Evolutionary conservation across 495 filamentous ascomycete species (phyloP).

Genomic region (Xylaria castorea): DNA sequence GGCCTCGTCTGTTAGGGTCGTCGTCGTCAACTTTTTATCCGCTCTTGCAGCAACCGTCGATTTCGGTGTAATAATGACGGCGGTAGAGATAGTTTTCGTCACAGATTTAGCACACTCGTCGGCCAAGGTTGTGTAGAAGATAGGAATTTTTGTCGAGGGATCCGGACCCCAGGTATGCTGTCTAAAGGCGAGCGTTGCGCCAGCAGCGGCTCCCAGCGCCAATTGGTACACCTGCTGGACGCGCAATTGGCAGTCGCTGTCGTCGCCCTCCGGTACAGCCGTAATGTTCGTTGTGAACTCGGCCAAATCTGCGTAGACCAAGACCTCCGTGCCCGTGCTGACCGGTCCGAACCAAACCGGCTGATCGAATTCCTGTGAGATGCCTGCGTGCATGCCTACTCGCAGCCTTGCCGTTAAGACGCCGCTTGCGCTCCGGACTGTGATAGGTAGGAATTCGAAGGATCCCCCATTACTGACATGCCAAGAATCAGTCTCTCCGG

Average conservation of each 20-base stretch:
- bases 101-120: slow-evolving; percentile 49
- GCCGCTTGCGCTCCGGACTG: slow-evolving; percentile 47
- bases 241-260: slow-evolving; percentile 47
- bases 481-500: slow-evolving; percentile 6
- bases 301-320: slow-evolving; percentile 57
- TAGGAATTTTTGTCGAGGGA: slow-evolving; percentile 52
- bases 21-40: slow-evolving; percentile 41
- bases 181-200: slow-evolving; percentile 54
- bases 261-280: slow-evolving; percentile 35
- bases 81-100: slow-evolving; percentile 28
- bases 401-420: slow-evolving; percentile 54
- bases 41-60: slow-evolving; percentile 38
- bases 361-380: slow-evolving; percentile 39
- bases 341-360: slow-evolving; percentile 32
- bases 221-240: slow-evolving; percentile 57
- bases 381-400: slow-evolving; percentile 52
- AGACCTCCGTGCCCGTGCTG: slow-evolving; percentile 53
- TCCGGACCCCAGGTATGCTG: slow-evolving; percentile 57
- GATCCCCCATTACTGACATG: slow-evolving; percentile 52
- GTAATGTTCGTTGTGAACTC: slow-evolving; percentile 61
- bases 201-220: slow-evolving; percentile 58
- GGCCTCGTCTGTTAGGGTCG: slow-evolving; percentile 43
- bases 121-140: slow-evolving; percentile 61
- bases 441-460: slow-evolving; percentile 65
- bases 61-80: slow-evolving; percentile 36